Evolutionary conservation across 1,284 basidiomycete species (phyloP).

Genomic region (Sanghuangporus sanghuang): DNA sequence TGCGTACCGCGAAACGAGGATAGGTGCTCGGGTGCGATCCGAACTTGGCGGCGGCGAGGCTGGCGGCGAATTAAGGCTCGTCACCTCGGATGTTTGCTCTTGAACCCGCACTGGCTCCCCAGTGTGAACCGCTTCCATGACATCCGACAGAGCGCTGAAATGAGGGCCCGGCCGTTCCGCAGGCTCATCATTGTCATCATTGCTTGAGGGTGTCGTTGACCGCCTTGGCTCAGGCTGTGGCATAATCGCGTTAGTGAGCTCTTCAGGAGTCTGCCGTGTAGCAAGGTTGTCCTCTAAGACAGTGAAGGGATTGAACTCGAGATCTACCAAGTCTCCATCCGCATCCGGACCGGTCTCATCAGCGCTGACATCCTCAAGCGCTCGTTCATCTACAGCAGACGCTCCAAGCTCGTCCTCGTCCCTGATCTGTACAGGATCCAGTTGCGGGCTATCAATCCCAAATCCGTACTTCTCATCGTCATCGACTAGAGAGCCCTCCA

Average conservation of each 20-base stretch:
- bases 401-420: constrained; percentile 1
- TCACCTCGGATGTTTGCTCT: neutral
- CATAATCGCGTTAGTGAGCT: neutral
- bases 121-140: neutral
- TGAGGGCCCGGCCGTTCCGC: neutral
- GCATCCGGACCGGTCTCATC: constrained; percentile 1
- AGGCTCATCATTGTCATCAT: neutral
- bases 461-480: neutral
- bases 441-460: neutral
- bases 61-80: constrained; percentile 7
- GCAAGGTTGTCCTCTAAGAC: neutral
- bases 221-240: neutral
- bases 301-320: constrained; percentile 5
- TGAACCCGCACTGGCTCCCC: neutral
- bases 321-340: neutral
- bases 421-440: constrained; percentile 1
- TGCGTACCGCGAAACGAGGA: constrained; percentile 12
- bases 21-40: constrained; percentile 16
- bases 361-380: neutral
- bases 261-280: neutral
- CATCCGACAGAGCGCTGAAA: neutral
- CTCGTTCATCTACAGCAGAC: neutral
- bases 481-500: neutral
- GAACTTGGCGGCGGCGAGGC: constrained; percentile 3
- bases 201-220: neutral